Evolutionary conservation across 2,329 filamentous ascomycete genomes (phyloP).

Genomic region (Curvularia eragrostidis): DNA sequence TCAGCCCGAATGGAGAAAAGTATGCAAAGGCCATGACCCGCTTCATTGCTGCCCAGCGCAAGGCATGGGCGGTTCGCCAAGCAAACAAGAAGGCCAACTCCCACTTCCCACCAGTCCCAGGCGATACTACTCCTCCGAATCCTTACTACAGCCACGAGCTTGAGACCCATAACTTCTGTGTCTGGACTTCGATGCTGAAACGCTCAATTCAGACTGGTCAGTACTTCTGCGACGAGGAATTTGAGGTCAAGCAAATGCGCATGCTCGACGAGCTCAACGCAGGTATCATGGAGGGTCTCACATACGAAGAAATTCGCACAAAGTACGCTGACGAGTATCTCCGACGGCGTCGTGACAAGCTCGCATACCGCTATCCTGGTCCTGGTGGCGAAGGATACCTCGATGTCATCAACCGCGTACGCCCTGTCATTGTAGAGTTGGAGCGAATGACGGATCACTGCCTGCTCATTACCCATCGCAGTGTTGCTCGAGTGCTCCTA

Average conservation of each 20-base stretch:
- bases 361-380: conserved; percentile 95
- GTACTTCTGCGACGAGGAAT: conserved; percentile 90
- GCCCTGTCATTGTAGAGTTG: conserved; percentile 94
- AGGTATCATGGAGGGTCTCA: conserved; percentile 91
- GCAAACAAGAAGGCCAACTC: conserved; percentile 76
- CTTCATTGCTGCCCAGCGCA: conserved; percentile 82
- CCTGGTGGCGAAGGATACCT: conserved; percentile 96
- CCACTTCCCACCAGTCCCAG: conserved; percentile 86
- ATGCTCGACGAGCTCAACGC: conserved; percentile 98
- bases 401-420: conserved; percentile 93
- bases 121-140: conserved; percentile 93
- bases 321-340: conserved; percentile 81
- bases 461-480: conserved; percentile 89
- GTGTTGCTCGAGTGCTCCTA: conserved; percentile 88
- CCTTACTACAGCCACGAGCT: conserved; percentile 69
- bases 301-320: conserved; percentile 86
- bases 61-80: conserved; percentile 83
- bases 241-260: conserved; percentile 95
- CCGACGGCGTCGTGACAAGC: conserved; percentile 82
- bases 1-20: conserved; percentile 78
- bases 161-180: conserved; percentile 86
- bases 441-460: conserved; percentile 97
- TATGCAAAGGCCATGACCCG: conserved; percentile 81
- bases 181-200: conserved; percentile 97
- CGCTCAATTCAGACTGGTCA: conserved; percentile 87